phyloP scores from a whole-genome alignment of 805 yeast genomes.

The Kluyveromyces starmeri region DNA sequence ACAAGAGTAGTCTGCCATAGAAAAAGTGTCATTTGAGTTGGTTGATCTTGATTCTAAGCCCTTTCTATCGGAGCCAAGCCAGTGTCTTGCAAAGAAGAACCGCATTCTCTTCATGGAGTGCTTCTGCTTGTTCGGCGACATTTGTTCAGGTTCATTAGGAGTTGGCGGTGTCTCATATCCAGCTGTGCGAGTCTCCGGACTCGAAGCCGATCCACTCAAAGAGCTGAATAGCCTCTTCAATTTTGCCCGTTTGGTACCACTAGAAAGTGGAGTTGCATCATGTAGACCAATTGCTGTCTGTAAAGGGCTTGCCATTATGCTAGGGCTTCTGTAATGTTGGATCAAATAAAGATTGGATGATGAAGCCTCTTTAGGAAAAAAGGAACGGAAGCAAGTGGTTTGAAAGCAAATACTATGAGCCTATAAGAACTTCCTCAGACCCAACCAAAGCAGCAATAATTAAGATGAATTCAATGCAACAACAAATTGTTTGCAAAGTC shows the following conservation, averaged over 20 bases:
- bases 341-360: too few species aligned
- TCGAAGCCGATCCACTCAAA: neutral
- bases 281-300: neutral
- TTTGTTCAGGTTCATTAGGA: neutral
- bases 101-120: neutral
- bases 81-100: neutral
- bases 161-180: conserved; percentile 1
- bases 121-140: neutral
- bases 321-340: too few species aligned
- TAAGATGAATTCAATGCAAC: too few species aligned
- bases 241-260: conserved; percentile 4
- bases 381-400: too few species aligned
- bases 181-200: neutral
- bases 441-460: too few species aligned
- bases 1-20: conserved; percentile 1
- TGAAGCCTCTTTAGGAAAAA: too few species aligned
- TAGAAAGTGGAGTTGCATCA: neutral
- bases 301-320: neutral
- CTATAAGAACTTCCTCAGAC: too few species aligned
- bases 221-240: conserved; percentile 1
- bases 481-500: too few species aligned
- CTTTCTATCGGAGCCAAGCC: neutral
- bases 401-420: too few species aligned
- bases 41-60: too few species aligned
- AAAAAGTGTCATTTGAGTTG: neutral